phyloP scores from a whole-genome alignment of 2,329 filamentous ascomycete genomes.

The Piedraia hortae region DNA sequence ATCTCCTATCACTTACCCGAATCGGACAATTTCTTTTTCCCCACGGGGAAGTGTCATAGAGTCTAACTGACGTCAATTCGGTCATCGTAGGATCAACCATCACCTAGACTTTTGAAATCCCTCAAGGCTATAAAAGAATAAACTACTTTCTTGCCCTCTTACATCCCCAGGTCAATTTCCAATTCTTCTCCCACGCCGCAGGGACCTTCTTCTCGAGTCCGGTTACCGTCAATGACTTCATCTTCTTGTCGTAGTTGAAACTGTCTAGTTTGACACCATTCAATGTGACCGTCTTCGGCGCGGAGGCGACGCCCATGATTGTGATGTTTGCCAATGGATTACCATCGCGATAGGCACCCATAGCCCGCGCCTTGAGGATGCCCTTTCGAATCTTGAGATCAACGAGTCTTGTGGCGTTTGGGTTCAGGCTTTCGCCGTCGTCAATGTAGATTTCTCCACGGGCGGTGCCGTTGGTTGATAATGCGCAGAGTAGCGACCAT shows the following conservation, averaged over 20 bases:
- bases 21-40: too few relatives aligned
- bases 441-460: slow-evolving; percentile 40
- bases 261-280: slow-evolving; percentile 20
- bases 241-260: slow-evolving; percentile 23
- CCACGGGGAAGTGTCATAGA: too few relatives aligned
- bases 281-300: slow-evolving; percentile 20
- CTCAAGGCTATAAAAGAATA: too few relatives aligned
- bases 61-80: too few relatives aligned
- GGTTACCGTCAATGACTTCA: slow-evolving; percentile 25
- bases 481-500: slow-evolving; percentile 39
- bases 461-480: slow-evolving; percentile 27
- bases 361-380: slow-evolving; percentile 21
- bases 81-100: too few relatives aligned
- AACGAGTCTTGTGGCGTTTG: slow-evolving; percentile 27
- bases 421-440: slow-evolving; percentile 26
- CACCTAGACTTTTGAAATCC: too few relatives aligned
- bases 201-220: slow-evolving; percentile 17
- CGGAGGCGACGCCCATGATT: slow-evolving; percentile 26
- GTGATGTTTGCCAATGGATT: slow-evolving; percentile 35
- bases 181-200: slow-evolving; percentile 30
- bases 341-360: slow-evolving; percentile 26
- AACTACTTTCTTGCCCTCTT: too few relatives aligned
- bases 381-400: slow-evolving; percentile 16
- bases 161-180: slow-evolving; percentile 27
- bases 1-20: too few relatives aligned